Evolutionary conservation across 192 early-diverging fungal genomes (phyloP).

Genomic region (Chytriomyces hyalinus): DNA sequence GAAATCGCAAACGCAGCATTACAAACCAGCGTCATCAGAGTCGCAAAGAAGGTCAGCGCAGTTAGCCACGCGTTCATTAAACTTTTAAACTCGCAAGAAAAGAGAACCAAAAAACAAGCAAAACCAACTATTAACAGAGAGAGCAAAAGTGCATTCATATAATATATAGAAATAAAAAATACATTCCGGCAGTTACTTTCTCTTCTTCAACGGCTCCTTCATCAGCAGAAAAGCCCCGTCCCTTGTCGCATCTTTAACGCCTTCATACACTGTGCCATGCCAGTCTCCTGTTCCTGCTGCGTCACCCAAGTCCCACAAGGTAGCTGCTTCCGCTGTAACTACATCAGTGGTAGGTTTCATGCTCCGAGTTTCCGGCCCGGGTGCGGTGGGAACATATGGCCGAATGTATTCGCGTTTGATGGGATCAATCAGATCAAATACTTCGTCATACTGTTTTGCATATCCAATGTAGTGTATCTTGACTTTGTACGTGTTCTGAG

Average conservation of each 20-base stretch:
- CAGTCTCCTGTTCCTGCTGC: background rate
- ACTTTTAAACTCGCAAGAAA: no score
- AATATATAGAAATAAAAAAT: no score
- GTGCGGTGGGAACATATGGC: background rate
- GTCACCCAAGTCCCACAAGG: constrained; percentile 1
- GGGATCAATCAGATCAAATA: background rate
- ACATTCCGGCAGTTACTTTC: background rate
- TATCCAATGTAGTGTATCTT: constrained; percentile 27
- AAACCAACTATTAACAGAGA: background rate
- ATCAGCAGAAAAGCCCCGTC: background rate
- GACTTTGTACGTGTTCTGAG: constrained; percentile 11
- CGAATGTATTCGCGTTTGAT: background rate
- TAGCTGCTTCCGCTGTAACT: background rate
- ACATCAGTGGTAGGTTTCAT: background rate
- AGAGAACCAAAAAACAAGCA: background rate
- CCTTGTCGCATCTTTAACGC: background rate
- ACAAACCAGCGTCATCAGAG: no score
- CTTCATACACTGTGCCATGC: background rate
- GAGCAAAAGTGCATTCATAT: background rate
- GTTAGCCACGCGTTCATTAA: no score
- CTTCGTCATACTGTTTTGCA: constrained; percentile 15
- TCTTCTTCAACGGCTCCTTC: constrained; percentile 1
- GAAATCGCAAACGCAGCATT: no score
- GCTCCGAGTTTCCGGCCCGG: background rate
- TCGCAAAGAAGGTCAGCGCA: no score